Base-by-base conservation (phyloP, 148 eudicot genomes). In the Suaeda aralocaspica region DNA sequence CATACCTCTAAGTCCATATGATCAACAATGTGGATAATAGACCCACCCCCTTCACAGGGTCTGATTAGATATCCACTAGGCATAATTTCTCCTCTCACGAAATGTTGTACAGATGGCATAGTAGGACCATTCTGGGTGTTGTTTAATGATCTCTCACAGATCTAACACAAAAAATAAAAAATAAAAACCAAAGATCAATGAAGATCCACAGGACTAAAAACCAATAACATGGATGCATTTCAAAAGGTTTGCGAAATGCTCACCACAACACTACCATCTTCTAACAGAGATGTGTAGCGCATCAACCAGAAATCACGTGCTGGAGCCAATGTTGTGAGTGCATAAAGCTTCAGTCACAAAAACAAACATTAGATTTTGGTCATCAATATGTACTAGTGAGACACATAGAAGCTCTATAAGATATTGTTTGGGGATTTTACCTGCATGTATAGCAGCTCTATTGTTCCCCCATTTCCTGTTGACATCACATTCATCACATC, bases 231-330 rank as follows among this genome's bases (percentile, higher is more conserved):
- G 28, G n/a, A 6, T 19, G 41, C 30, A 41, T 50, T 4, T 26
- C 10, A 72, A 24, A 9, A 28, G 24, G 50, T 44, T 52, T 28
- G 49, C 11, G 59, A 45, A 36, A 46, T n/a, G 34, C 81, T 61
- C 82, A 92, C 98, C 96, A 92, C 98, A 51, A 92, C 82, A 78
- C 96, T 92, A 14, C 96, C 98, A 72, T 92, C 89, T 79, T 92
- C 98, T 78, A 89, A 74, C 61, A 81, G 80, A 68, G 96, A 86
- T 39, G 98, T 86, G 52, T 89, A 92, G 49, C 96, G 91, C 77
- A 92, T 70, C 73, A 88, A 73, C 96, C 92, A 92, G 74, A 92
- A 92, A 78, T 92, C 98, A 55, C 98, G 96, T 21, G 96, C 89
- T 28, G 98, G 91, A 44, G 98, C 96, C 77, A 92, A 78, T 39